Percentiles rank a stretch among this genome's conserved stretches.
Evolutionary conservation across 2,329 filamentous ascomycete species (phyloP).

Genomic region (Aspergillus proliferans): DNA sequence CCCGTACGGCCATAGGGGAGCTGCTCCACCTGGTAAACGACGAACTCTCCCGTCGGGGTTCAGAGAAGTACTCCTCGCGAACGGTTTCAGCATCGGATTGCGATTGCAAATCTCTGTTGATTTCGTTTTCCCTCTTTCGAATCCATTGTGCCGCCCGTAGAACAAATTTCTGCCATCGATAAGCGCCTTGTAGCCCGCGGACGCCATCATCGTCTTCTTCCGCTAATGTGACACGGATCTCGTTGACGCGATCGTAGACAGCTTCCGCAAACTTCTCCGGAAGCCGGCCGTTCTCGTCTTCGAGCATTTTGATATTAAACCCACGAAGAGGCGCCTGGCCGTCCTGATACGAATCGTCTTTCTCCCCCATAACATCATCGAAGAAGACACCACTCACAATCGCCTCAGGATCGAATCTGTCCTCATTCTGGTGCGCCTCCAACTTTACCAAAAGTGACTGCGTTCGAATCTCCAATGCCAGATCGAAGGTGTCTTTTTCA

Average conservation of each 20-base stretch:
- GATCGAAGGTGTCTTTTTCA: constrained; percentile 38
- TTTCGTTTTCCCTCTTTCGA: constrained; percentile 39
- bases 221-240: constrained; percentile 32
- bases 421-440: constrained; percentile 23
- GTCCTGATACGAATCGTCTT: constrained; percentile 4
- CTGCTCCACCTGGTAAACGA: too few relatives aligned
- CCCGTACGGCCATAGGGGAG: too few relatives aligned
- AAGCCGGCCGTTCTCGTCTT: constrained; percentile 33
- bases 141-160: constrained; percentile 43
- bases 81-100: constrained; percentile 39
- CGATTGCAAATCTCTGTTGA: constrained; percentile 36
- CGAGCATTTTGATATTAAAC: constrained; percentile 26
- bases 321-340: constrained; percentile 16
- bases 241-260: constrained; percentile 33
- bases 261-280: constrained; percentile 27
- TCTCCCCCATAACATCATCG: constrained; percentile 12
- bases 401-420: constrained; percentile 34
- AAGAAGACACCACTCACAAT: constrained; percentile 40
- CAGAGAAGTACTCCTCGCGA: constrained; percentile 15
- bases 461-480: constrained; percentile 51
- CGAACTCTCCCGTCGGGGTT: constrained; percentile 11
- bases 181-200: constrained; percentile 39
- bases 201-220: constrained; percentile 32
- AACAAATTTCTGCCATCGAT: constrained; percentile 47
- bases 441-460: constrained; percentile 47